Base-by-base conservation (phyloP, 768 basidiomycete species). In the Pholiota molesta region DNA sequence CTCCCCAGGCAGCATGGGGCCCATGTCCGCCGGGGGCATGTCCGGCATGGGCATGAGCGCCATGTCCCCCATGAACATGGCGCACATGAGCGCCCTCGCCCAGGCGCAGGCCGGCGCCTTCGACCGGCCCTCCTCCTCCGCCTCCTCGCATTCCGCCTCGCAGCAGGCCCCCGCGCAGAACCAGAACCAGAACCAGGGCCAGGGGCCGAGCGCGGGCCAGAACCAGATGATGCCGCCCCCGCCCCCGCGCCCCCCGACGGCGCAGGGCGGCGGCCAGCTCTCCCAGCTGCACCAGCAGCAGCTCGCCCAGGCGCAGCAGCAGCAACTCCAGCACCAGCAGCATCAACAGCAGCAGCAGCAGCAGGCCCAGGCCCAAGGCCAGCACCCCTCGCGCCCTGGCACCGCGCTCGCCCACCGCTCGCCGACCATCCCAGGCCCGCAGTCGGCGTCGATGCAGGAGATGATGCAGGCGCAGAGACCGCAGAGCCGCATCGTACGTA, bases 141-240 rank as follows among this genome's bases (percentile, higher is more conserved):
- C 74, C 10, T 71, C 72, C 33, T 67, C 68, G 2, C 72, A 74
- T 58, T 63, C 63, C 13, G 5, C 26, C 11, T 44, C 55, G 59
- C 62, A 60, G 65, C 35, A 37, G 35, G 10, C 7, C 33, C 33
- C 33, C 7, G 2, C 9, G 7, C 33, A 37, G 1, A 16, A 16
- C 10, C 35, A 11, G 14, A 11, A 11, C 7, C 33, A 37, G 1
- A 16, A 16, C 10, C 35, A 11, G 14, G 35, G 35, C 7, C 35
- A 37, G 35, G 35, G 11, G 35, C 13, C 6, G 14, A 37, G 13
- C 35, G 7, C 35, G 7, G 5, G 62, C n/a, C 64, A 63, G 33
- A 56, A 65, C 23, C 68, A 68, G 53, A 75, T 75, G 73, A 70
- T 75, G 69, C 73, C 73, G 19, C 75, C 75, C 26, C 73, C 73